A percentile compares a stretch with the other conserved stretches of the same genome.
These are phyloP conservation scores for Botryotinia calthae DNA, from an alignment of 2,329 filamentous ascomycete genomes.

Conservation along the genomic window DNA sequence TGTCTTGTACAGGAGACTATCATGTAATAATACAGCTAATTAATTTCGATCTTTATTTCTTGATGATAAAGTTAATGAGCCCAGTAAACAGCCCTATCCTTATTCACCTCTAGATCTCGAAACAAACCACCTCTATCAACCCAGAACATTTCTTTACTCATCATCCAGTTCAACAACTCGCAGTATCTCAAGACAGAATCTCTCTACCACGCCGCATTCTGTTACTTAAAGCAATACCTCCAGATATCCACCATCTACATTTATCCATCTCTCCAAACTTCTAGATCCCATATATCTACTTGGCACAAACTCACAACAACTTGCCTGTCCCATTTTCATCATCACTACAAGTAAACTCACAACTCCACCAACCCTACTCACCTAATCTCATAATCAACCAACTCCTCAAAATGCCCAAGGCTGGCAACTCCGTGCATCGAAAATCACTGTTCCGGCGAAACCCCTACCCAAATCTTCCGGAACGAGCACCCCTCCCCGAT, in stretches of 20 bases:
- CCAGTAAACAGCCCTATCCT: neutral
- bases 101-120: neutral
- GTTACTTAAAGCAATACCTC: neutral
- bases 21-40: neutral
- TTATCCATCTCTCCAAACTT: neutral
- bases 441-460: neutral
- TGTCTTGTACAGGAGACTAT: neutral
- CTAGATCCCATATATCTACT: neutral
- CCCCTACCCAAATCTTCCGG: neutral
- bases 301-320: neutral
- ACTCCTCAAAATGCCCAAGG: neutral
- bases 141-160: too few species aligned
- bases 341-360: neutral
- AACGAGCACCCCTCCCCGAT: neutral
- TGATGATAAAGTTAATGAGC: too few species aligned
- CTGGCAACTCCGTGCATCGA: neutral
- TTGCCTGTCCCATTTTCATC: neutral
- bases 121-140: neutral
- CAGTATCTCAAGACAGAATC: neutral
- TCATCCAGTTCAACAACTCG: neutral
- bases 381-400: fast-evolving
- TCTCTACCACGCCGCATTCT: neutral
- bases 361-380: neutral
- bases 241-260: neutral
- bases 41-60: too few species aligned